Percentiles rank a stretch among this genome's conserved stretches.
Evolutionary conservation across 805 yeast genomes (phyloP).

Genomic region (Ogataea paraovalis): DNA sequence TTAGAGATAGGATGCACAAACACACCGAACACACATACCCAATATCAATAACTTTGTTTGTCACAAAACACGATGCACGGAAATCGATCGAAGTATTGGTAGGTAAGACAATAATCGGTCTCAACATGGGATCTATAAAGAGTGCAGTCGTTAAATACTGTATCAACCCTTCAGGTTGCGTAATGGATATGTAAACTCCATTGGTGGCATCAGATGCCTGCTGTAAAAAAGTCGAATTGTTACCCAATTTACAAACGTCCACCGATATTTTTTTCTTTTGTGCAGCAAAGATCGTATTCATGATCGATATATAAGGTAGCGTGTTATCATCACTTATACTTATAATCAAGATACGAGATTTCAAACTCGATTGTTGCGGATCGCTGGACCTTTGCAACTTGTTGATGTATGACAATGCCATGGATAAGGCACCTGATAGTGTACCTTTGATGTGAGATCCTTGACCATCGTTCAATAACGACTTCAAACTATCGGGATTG

Average conservation of each 20-base stretch:
- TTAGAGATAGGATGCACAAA: conserved; percentile 67
- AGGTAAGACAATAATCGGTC: conserved; percentile 75
- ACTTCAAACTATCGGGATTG: conserved; percentile 21
- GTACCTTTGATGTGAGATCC: conserved; percentile 40
- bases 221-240: conserved; percentile 77
- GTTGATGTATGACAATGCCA: conserved; percentile 78
- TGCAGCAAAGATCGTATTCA: conserved; percentile 95
- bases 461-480: conserved; percentile 16
- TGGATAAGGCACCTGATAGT: conserved; percentile 74
- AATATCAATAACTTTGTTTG: conserved; percentile 85
- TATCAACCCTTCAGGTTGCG: conserved; percentile 68
- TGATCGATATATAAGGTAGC: conserved; percentile 82
- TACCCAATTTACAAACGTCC: conserved; percentile 81
- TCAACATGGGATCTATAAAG: conserved; percentile 78
- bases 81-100: conserved; percentile 85
- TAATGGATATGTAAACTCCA: conserved; percentile 76
- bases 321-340: conserved; percentile 72
- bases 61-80: conserved; percentile 88
- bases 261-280: conserved; percentile 87
- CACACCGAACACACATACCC: conserved; percentile 97
- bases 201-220: conserved; percentile 95
- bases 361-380: conserved; percentile 38
- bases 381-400: conserved; percentile 51
- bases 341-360: conserved; percentile 62
- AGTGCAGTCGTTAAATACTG: conserved; percentile 81